A percentile compares a stretch with the other conserved stretches of the same genome.
Evolutionary conservation across 768 basidiomycete species (phyloP).

Genomic region (Hericium alpestre): DNA sequence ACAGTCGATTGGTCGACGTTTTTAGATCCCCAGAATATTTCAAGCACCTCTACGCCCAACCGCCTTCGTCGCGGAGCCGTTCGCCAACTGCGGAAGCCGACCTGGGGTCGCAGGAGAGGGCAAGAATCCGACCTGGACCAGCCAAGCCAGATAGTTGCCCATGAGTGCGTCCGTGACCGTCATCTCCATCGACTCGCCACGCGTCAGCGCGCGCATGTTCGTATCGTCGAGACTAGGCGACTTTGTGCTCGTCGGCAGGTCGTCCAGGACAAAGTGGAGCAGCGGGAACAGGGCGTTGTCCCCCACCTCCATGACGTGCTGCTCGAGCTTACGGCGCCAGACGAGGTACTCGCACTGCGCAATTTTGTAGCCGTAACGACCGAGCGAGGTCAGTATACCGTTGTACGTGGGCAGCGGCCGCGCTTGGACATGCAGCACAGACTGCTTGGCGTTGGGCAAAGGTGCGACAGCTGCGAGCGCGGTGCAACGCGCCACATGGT

Average conservation of each 20-base stretch:
- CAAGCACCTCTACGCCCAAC: slow-evolving; percentile 53
- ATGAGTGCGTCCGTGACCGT: slow-evolving; percentile 72
- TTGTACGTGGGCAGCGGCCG: slow-evolving; percentile 86
- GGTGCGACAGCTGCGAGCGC: slow-evolving; percentile 62
- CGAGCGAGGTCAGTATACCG: slow-evolving; percentile 62
- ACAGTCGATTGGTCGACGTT: no score
- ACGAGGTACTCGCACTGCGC: slow-evolving; percentile 77
- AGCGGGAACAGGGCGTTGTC: slow-evolving; percentile 97
- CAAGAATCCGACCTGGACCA: slow-evolving; percentile 77
- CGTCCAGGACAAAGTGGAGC: slow-evolving; percentile 93
- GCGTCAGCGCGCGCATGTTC: slow-evolving; percentile 63
- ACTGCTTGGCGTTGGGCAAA: slow-evolving; percentile 28
- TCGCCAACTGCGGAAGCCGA: slow-evolving; percentile 39
- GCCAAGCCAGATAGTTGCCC: slow-evolving; percentile 88
- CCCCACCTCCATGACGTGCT: slow-evolving; percentile 87
- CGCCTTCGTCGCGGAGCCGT: slow-evolving; percentile 38
- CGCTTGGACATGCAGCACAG: slow-evolving; percentile 79
- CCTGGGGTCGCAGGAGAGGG: slow-evolving; percentile 35
- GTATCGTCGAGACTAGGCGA: slow-evolving; percentile 81
- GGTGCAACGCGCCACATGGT: slow-evolving; percentile 83
- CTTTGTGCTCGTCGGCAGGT: slow-evolving; percentile 93
- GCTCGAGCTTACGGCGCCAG: slow-evolving; percentile 89
- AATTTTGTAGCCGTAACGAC: slow-evolving; percentile 71
- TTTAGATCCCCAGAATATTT: not conserved
- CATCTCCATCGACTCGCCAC: slow-evolving; percentile 25